Percentiles rank a stretch among this genome's conserved stretches.
Evolutionary conservation across 2,329 filamentous ascomycete genomes (phyloP).

Genomic region (Clonostachys chloroleuca): DNA sequence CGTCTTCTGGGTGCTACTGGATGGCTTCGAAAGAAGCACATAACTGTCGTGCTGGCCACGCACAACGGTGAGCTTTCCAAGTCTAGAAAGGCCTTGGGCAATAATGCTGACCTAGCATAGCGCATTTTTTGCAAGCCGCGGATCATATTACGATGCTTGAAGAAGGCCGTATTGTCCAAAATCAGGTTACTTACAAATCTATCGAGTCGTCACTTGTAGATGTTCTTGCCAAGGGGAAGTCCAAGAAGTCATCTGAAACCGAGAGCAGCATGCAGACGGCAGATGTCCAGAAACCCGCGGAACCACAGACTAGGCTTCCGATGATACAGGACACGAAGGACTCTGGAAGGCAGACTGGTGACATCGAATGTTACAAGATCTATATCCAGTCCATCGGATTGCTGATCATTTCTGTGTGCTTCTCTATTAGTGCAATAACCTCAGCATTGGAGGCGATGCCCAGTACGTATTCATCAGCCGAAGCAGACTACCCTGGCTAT

Average conservation of each 20-base stretch:
- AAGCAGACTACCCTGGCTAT: conserved; percentile 5
- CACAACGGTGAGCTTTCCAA: conserved; percentile 20
- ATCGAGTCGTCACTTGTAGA: conserved; percentile 27
- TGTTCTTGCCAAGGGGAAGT: conserved; percentile 1
- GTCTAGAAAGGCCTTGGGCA: too few relatives aligned
- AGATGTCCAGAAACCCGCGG: not conserved
- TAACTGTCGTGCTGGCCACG: conserved; percentile 36
- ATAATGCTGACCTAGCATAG: conserved; percentile 4
- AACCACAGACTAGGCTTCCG: not conserved
- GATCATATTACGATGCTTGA: conserved; percentile 16
- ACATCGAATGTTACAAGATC: conserved; percentile 18
- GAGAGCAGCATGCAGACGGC: too few relatives aligned
- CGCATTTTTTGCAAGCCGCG: conserved; percentile 13
- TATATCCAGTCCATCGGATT: conserved; percentile 10
- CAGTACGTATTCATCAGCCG: conserved; percentile 12
- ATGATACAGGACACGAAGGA: conserved; percentile 3
- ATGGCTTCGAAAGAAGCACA: conserved; percentile 25
- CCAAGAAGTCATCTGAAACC: too few relatives aligned
- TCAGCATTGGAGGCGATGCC: conserved; percentile 4
- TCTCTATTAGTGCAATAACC: conserved; percentile 1
- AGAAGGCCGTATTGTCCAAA: conserved; percentile 20
- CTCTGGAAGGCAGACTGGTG: conserved; percentile 17
- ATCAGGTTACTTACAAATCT: conserved; percentile 34
- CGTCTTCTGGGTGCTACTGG: conserved; percentile 33
- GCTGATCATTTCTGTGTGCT: not conserved